Evolutionary conservation across 164 flowering plant species (phyloP).

Genomic region (Vitis riparia): DNA sequence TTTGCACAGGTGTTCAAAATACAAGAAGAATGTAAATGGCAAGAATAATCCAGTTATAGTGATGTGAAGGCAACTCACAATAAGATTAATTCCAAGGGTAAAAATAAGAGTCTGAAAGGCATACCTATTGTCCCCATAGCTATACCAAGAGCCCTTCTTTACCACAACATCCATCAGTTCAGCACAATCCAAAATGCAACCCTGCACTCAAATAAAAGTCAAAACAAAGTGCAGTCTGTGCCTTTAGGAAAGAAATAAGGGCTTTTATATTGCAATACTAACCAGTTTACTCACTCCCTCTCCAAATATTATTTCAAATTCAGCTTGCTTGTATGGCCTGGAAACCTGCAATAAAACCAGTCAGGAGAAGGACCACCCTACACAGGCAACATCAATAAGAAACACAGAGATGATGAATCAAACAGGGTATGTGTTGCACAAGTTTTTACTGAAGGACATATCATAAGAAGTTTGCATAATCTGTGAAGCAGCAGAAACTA

Average conservation of each 20-base stretch:
- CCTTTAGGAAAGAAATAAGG: not conserved
- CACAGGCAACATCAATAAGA: not conserved
- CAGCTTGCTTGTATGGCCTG: conserved; percentile 98
- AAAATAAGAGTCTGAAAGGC: conserved; percentile 5
- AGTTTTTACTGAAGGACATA: not conserved
- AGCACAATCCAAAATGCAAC: conserved; percentile 94
- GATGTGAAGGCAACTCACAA: not conserved
- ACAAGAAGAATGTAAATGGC: not conserved
- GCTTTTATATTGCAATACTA: conserved; percentile 20
- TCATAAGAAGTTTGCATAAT: not conserved
- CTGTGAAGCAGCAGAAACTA: not conserved
- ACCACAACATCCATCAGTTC: conserved; percentile 77
- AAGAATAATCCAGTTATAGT: not conserved
- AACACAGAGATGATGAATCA: not conserved
- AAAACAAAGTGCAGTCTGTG: not conserved
- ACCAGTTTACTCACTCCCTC: conserved; percentile 96
- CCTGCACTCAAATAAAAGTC: conserved; percentile 45
- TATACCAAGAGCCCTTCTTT: conserved; percentile 96
- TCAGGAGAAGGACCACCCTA: not conserved
- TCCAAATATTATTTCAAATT: conserved; percentile 93
- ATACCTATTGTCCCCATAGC: conserved; percentile 94
- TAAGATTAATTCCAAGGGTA: not conserved
- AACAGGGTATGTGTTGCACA: not conserved
- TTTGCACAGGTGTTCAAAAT: not conserved
- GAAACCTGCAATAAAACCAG: conserved; percentile 67